A percentile compares a stretch with the other conserved stretches of the same genome.
phyloP scores from a whole-genome alignment of 2,329 filamentous ascomycete species.

The Aspergillus udagawae region DNA sequence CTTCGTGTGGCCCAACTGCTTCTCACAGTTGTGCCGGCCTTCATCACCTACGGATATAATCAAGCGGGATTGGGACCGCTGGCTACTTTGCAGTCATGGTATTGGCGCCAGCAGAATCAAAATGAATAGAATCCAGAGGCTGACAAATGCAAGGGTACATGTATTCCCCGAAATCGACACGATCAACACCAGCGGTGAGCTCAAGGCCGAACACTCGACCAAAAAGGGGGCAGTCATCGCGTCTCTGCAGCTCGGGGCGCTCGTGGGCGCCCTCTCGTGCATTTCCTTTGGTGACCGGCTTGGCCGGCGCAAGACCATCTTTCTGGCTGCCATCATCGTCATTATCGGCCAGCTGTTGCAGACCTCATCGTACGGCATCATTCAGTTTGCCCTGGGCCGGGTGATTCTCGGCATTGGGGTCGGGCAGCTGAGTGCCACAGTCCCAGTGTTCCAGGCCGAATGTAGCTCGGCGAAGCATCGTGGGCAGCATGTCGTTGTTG shows the following conservation, averaged over 20 bases:
- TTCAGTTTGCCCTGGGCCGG: conserved; percentile 46
- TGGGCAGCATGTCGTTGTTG: conserved; percentile 19
- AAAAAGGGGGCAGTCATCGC: conserved; percentile 29
- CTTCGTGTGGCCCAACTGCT: conserved; percentile 10
- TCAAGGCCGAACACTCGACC: conserved; percentile 43
- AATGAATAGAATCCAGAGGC: too few relatives aligned
- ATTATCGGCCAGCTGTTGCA: conserved; percentile 44
- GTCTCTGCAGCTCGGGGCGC: conserved; percentile 44
- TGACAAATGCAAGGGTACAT: conserved; percentile 13
- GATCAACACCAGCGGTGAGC: conserved; percentile 37
- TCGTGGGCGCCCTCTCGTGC: conserved; percentile 45
- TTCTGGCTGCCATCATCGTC: conserved; percentile 37
- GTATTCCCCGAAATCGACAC: conserved; percentile 50
- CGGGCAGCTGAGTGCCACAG: conserved; percentile 41
- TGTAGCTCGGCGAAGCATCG: conserved; percentile 15
- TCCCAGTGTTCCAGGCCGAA: conserved; percentile 42
- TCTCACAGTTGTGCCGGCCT: conserved; percentile 30
- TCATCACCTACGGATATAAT: conserved; percentile 52
- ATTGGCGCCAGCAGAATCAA: too few relatives aligned
- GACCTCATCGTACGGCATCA: conserved; percentile 43
- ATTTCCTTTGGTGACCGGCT: conserved; percentile 44
- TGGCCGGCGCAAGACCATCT: conserved; percentile 45
- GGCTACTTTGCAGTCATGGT: conserved; percentile 27
- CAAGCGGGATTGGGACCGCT: conserved; percentile 49
- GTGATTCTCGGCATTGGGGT: conserved; percentile 44